phyloP scores from a whole-genome alignment of 305 asterid genomes.

The Withania somnifera region DNA sequence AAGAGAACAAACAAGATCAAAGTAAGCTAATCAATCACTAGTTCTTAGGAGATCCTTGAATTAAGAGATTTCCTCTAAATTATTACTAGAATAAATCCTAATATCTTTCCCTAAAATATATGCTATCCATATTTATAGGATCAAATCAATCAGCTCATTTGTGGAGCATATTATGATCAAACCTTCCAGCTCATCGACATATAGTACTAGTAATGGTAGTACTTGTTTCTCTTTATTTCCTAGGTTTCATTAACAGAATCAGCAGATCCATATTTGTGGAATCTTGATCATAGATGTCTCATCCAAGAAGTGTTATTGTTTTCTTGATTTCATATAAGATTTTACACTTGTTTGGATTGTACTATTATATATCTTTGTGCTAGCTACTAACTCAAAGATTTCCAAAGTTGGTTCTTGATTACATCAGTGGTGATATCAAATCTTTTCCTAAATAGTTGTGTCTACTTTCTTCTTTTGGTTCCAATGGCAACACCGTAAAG shows the following conservation, averaged over 20 bases:
- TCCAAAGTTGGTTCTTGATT: constrained; percentile 41
- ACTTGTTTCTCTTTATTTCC: not conserved
- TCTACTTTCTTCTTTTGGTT: constrained; percentile 51
- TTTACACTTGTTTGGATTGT: constrained; percentile 22
- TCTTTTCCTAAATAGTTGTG: constrained; percentile 17
- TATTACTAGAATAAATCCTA: no score
- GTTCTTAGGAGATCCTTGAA: no score
- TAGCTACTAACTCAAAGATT: constrained; percentile 1
- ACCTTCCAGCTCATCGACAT: no score
- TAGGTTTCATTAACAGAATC: constrained; percentile 9
- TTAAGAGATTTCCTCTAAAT: no score
- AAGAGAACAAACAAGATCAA: no score
- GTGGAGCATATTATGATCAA: no score
- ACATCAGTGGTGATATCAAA: constrained; percentile 40
- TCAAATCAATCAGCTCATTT: no score
- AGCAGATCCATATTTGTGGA: not conserved
- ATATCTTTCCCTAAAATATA: no score
- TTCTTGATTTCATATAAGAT: constrained; percentile 51
- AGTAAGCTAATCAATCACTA: no score
- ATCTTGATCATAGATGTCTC: constrained; percentile 8
- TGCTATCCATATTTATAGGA: no score
- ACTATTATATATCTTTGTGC: constrained; percentile 15
- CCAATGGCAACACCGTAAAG: constrained; percentile 8
- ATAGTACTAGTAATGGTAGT: not conserved
- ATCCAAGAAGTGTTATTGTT: constrained; percentile 12